These are phyloP conservation scores for Akanthomyces dipterigenus DNA, from an alignment of 2,329 filamentous ascomycete species.

Conservation along the genomic window DNA sequence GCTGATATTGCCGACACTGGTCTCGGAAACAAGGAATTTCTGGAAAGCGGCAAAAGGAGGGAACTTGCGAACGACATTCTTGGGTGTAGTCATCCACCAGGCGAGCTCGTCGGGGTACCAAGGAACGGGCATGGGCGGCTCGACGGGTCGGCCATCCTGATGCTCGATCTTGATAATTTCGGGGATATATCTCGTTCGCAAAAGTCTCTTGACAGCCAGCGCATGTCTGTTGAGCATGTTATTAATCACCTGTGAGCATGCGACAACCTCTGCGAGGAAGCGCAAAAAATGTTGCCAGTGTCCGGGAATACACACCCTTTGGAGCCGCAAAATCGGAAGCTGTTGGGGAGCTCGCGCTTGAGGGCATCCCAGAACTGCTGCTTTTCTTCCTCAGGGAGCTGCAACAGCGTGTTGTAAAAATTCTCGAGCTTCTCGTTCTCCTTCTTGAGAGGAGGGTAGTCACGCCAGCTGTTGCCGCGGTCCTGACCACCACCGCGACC, in stretches of 20 bases:
- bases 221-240: constrained; percentile 58
- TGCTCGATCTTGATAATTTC: constrained; percentile 79
- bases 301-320: constrained; percentile 56
- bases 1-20: constrained; percentile 93
- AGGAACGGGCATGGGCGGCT: constrained; percentile 71
- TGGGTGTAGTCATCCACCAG: constrained; percentile 97
- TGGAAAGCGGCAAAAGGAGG: constrained; percentile 93
- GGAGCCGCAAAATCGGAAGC: constrained; percentile 94
- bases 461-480: constrained; percentile 23
- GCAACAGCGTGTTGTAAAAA: constrained; percentile 75
- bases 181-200: constrained; percentile 84
- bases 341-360: constrained; percentile 84
- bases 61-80: constrained; percentile 90
- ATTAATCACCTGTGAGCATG: background rate
- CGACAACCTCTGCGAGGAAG: background rate
- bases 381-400: constrained; percentile 72
- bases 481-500: constrained; percentile 27
- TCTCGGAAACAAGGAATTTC: constrained; percentile 96
- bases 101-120: constrained; percentile 96
- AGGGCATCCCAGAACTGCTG: constrained; percentile 78
- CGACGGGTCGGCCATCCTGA: constrained; percentile 73
- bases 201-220: constrained; percentile 80
- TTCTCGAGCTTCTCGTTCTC: constrained; percentile 77
- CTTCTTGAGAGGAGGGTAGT: constrained; percentile 51
- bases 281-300: background rate